Evolutionary conservation across 352 stramenopile species (phyloP).

Genomic region (Plasmopara muralis): DNA sequence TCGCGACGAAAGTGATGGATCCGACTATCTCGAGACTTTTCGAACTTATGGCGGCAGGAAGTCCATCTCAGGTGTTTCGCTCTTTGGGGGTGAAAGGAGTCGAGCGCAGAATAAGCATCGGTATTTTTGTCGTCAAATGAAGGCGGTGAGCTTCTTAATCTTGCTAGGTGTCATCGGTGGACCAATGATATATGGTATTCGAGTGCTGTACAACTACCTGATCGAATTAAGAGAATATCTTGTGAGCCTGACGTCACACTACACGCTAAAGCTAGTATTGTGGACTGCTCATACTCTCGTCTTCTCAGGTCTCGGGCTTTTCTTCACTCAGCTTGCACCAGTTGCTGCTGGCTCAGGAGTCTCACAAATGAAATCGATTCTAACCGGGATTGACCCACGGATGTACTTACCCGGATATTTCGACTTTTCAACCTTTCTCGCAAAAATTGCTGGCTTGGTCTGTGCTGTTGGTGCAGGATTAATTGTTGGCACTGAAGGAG

Average conservation of each 20-base stretch:
- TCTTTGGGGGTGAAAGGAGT: slow-evolving; percentile 52
- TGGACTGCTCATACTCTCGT: slow-evolving; percentile 66
- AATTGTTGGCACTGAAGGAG: slow-evolving; percentile 96
- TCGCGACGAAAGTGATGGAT: slow-evolving; percentile 20
- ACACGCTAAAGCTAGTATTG: slow-evolving; percentile 35
- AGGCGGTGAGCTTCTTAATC: slow-evolving; percentile 69
- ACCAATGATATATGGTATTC: slow-evolving; percentile 69
- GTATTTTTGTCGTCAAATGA: slow-evolving; percentile 62
- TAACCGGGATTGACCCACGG: slow-evolving; percentile 73
- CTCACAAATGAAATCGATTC: slow-evolving; percentile 86
- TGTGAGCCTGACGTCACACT: slow-evolving; percentile 27
- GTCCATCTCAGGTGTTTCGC: slow-evolving; percentile 44
- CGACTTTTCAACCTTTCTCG: slow-evolving; percentile 72
- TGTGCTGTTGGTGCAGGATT: slow-evolving; percentile 92
- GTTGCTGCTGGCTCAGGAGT: slow-evolving; percentile 70
- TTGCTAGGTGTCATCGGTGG: slow-evolving; percentile 76
- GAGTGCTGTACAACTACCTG: slow-evolving; percentile 42
- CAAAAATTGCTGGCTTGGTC: slow-evolving; percentile 90
- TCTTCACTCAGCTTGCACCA: slow-evolving; percentile 68
- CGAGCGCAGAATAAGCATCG: slow-evolving; percentile 30
- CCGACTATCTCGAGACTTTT: slow-evolving; percentile 37
- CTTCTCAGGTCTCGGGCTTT: slow-evolving; percentile 57
- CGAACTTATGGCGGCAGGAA: slow-evolving; percentile 33
- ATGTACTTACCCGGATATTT: slow-evolving; percentile 84
- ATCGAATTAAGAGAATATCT: slow-evolving; percentile 35